A percentile compares a stretch with the other conserved stretches of the same genome.
Evolutionary conservation across 2,329 filamentous ascomycete species (phyloP).

Genomic region (Stachybotrys echinatus): DNA sequence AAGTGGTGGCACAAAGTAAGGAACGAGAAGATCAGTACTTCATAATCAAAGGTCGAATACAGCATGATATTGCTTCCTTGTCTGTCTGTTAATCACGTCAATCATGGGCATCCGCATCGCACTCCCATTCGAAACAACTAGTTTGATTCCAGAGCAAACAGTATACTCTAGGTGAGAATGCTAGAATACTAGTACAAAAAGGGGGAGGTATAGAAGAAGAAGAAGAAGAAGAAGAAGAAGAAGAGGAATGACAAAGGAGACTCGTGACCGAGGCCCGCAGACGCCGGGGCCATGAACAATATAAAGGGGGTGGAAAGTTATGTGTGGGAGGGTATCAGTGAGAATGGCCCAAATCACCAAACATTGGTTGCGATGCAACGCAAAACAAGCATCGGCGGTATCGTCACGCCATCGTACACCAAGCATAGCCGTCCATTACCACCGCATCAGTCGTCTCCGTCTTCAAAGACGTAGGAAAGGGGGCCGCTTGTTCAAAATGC

Average conservation of each 20-base stretch:
- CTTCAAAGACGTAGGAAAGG: background rate
- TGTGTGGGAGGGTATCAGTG: conserved; percentile 25
- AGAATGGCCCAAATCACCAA: conserved; percentile 19
- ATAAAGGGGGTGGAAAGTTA: background rate
- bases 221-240: background rate
- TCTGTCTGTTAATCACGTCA: background rate
- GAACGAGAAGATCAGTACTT: conserved; percentile 9
- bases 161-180: background rate
- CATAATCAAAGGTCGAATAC: background rate
- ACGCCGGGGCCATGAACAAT: background rate
- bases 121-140: background rate
- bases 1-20: conserved; percentile 23
- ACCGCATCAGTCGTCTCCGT: background rate
- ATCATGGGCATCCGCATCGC: background rate
- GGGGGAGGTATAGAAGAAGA: background rate
- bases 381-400: conserved; percentile 9
- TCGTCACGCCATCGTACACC: conserved; percentile 11
- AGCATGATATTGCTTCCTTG: background rate
- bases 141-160: background rate
- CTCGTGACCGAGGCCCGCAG: background rate
- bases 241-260: background rate
- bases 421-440: background rate
- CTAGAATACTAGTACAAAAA: background rate
- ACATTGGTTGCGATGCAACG: conserved; percentile 15
- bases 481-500: conserved; percentile 47